Conservation (phyloP, 108 stramenopile species). For the Asterionellopsis glacialis region DNA sequence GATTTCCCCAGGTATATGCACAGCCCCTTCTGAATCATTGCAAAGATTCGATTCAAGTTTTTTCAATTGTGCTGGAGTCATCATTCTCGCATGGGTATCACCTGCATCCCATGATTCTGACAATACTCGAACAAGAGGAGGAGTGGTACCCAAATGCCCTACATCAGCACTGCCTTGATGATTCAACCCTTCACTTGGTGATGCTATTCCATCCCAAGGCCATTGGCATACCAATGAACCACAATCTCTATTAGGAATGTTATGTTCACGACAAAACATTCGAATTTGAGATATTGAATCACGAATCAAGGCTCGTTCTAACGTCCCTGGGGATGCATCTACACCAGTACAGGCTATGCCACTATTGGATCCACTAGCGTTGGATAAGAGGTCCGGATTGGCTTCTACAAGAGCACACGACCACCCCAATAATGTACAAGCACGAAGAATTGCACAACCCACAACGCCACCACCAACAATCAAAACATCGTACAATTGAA, state of each 20-base stretch:
- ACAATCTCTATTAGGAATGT: constrained; percentile 56
- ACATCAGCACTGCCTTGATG: too few species aligned
- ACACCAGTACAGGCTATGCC: constrained; percentile 82
- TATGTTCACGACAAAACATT: constrained; percentile 39
- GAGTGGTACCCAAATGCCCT: constrained; percentile 7
- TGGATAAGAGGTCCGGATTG: constrained; percentile 42
- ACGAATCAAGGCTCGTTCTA: constrained; percentile 72
- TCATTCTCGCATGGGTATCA: constrained; percentile 55
- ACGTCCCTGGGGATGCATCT: constrained; percentile 62
- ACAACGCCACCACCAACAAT: constrained; percentile 83
- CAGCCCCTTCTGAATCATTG: constrained; percentile 39
- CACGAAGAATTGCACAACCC: constrained; percentile 56
- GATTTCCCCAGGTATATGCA: constrained; percentile 75
- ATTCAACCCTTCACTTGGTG: too few species aligned
- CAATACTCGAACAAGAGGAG: constrained; percentile 29
- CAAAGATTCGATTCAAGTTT: constrained; percentile 51
- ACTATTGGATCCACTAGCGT: constrained; percentile 58
- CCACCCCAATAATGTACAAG: constrained; percentile 55
- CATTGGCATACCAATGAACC: constrained; percentile 70
- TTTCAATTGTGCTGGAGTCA: constrained; percentile 27
- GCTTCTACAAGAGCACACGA: constrained; percentile 56
- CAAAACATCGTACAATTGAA: constrained; percentile 46
- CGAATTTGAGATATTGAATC: constrained; percentile 59
- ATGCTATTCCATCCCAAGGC: constrained; percentile 43
- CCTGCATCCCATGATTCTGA: constrained; percentile 66